Evolutionary conservation across 2,329 filamentous ascomycete species (phyloP), one percentile per base, ranked within the genome.

Genomic region (Xylariomycetidae sp.): DNA sequence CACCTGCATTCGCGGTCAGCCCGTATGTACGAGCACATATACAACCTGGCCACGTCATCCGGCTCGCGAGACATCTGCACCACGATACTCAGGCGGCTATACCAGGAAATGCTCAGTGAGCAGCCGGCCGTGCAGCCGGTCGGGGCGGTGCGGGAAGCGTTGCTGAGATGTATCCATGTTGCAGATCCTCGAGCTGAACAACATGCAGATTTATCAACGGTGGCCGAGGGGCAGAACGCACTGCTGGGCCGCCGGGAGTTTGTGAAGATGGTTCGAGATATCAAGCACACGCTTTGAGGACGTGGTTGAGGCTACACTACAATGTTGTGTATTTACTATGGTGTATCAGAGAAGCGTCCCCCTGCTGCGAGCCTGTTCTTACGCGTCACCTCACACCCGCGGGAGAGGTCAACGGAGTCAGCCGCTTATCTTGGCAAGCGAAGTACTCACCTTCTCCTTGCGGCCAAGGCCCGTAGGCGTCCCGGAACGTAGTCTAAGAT

Each of bases 101-200:
- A 74, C n/a, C 64, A 67, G 2, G 75, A 80, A 49, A 79, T 85
- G 73, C 41, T 62, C 13, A 54, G 58, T 29, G 79, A 85, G 49
- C 40, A 63, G 1, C 68, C 70, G 2, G 58, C 61, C 0, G 63
- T 85, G 12, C 32, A 43, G 16, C 57, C 70, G 1, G 41, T 60
- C 7, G 66, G 62, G 2, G 38, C 53, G 1, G 44, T 84, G 5
- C 65, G 65, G 29, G 38, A 57, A 1, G 58, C 68, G 2, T 46
- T 82, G n/a, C 62, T 68, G 49, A 55, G 60, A 1, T 82, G 78
- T 49, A 60, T 84, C 20, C 40, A 56, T 3, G 50, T 77, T 6
- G 74, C 70, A 1, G 72, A 82, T 43, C 72, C 72, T 0, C 45
- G 50, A 5, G 70, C 74, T 10, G 59, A 64, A 43, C 33, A 46